Conservation (phyloP, 78 protist genomes). For the Guillardia theta region DNA sequence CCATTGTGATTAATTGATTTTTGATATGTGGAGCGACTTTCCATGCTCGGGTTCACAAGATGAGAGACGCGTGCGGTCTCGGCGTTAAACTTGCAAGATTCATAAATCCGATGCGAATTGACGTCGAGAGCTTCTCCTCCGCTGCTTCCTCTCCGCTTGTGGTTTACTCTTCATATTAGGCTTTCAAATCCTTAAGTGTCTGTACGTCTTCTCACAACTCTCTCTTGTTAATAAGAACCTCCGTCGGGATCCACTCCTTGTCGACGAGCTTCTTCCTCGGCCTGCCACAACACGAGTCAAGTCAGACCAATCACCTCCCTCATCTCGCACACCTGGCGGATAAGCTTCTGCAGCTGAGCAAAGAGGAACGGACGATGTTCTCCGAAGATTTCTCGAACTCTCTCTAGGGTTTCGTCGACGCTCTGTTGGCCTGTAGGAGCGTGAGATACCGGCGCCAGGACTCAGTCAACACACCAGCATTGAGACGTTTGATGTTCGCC, state of each 20-base stretch:
- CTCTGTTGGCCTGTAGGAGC: constrained; percentile 37
- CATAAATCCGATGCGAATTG: too few species aligned
- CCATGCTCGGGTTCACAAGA: too few species aligned
- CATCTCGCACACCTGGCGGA: neutral
- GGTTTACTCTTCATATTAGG: too few species aligned
- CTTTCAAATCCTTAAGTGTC: too few species aligned
- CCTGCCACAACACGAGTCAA: neutral
- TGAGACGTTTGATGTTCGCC: constrained; percentile 18
- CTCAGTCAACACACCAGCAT: too few species aligned
- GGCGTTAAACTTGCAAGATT: too few species aligned
- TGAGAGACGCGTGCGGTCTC: too few species aligned
- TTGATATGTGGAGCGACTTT: too few species aligned
- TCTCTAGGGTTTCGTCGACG: neutral
- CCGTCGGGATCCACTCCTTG: neutral
- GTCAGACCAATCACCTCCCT: neutral
- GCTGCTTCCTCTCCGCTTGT: too few species aligned
- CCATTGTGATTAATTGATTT: too few species aligned
- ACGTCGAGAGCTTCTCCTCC: too few species aligned
- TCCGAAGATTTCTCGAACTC: constrained; percentile 18
- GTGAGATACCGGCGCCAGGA: too few species aligned
- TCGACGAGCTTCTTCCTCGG: neutral
- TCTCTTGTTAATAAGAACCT: neutral
- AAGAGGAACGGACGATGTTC: constrained; percentile 28
- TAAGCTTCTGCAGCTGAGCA: constrained; percentile 35
- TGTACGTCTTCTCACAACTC: neutral